Evolutionary conservation across 257 asterid genomes (phyloP).

Genomic region (Solanum sitiens): DNA sequence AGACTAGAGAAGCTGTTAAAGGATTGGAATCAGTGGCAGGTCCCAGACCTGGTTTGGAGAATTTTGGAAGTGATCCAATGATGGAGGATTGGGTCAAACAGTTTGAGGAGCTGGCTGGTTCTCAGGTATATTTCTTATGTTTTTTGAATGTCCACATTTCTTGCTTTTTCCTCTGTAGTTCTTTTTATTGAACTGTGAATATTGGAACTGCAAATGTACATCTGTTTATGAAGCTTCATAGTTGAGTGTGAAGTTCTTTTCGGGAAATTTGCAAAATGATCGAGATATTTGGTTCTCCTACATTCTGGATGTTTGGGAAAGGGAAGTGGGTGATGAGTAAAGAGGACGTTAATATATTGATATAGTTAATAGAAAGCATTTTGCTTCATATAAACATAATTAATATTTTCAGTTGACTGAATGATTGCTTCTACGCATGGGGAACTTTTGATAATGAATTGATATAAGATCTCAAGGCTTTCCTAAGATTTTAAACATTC

Average conservation of each 20-base stretch:
- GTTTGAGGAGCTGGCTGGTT: conserved; percentile 90
- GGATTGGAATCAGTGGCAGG: conserved; percentile 71
- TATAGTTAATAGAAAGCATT: not conserved
- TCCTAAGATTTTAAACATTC: not conserved
- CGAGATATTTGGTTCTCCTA: not conserved
- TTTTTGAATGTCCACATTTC: not conserved
- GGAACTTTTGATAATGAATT: not conserved
- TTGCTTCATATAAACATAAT: not conserved
- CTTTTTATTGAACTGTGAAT: not conserved
- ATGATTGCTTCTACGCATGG: not conserved
- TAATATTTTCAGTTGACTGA: not conserved
- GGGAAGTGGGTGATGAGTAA: not conserved
- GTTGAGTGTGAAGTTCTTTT: not conserved
- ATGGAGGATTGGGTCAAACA: conserved; percentile 93
- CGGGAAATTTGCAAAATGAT: not conserved
- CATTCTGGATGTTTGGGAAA: not conserved
- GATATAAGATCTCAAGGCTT: not conserved
- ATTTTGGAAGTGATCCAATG: conserved; percentile 62
- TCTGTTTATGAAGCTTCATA: not conserved
- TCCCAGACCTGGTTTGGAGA: conserved; percentile 31
- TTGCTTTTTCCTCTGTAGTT: not conserved
- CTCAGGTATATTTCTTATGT: conserved; percentile 42
- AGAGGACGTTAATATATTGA: not conserved
- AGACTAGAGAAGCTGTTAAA: conserved; percentile 81
- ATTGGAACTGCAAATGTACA: not conserved